phyloP scores from a whole-genome alignment of 1,284 basidiomycete genomes.

The Xerocomus amazonicus region DNA sequence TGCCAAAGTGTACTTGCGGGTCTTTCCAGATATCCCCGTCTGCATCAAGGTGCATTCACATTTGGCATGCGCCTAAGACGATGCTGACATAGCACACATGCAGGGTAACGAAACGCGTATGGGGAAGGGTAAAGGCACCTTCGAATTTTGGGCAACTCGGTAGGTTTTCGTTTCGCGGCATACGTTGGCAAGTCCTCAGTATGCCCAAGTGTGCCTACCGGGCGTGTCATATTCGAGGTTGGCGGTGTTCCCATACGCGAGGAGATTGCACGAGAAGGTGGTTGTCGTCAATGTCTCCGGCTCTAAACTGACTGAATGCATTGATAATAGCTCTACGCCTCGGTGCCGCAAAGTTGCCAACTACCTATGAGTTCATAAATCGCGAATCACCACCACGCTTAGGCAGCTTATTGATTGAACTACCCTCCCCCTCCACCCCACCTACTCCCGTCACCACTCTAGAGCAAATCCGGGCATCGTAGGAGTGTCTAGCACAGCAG shows the following conservation, averaged over 20 bases:
- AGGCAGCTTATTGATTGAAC: conserved; percentile 63
- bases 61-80: not conserved
- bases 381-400: conserved; percentile 71
- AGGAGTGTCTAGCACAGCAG: not conserved
- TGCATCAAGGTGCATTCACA: conserved; percentile 78
- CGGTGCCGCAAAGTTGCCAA: conserved; percentile 88
- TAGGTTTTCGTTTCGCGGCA: conserved; percentile 35
- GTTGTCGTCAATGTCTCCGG: not conserved
- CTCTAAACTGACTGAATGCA: conserved; percentile 1
- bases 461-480: conserved; percentile 11
- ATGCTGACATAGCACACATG: conserved; percentile 6
- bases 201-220: conserved; percentile 73
- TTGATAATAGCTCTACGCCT: conserved; percentile 76
- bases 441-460: conserved; percentile 16
- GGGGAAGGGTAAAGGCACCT: conserved; percentile 98
- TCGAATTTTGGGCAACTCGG: conserved; percentile 97
- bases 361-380: conserved; percentile 86
- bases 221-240: conserved; percentile 92
- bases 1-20: conserved; percentile 81
- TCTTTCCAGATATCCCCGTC: conserved; percentile 96
- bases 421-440: conserved; percentile 17
- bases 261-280: conserved; percentile 91
- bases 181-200: not conserved
- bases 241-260: conserved; percentile 88
- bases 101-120: conserved; percentile 98